phyloP scores from a whole-genome alignment of 2,329 filamentous ascomycete genomes.

The Hymenoscyphus repandus region DNA sequence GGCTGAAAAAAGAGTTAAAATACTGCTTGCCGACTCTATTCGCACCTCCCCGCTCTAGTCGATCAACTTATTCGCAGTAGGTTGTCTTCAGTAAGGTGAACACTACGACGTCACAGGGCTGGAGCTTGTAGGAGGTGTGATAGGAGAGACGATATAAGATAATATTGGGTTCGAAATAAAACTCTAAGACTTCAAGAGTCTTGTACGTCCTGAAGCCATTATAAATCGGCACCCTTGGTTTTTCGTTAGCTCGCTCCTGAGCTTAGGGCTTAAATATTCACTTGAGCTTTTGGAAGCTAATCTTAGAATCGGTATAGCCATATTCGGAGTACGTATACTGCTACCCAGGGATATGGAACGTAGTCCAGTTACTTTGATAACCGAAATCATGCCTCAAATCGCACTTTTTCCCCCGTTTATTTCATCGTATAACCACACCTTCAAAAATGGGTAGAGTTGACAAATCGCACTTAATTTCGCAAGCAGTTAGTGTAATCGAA shows the following conservation, averaged over 20 bases:
- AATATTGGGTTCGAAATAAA: conserved; percentile 1
- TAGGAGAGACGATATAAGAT: neutral
- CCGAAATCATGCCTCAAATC: too few relatives aligned
- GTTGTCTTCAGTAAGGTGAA: neutral
- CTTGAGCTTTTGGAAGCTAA: neutral
- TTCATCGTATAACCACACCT: too few relatives aligned
- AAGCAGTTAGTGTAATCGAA: too few relatives aligned
- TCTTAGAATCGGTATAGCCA: conserved; percentile 1
- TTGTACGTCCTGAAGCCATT: neutral
- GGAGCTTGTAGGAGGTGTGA: too few relatives aligned
- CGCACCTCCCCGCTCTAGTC: neutral
- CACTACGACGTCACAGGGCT: neutral
- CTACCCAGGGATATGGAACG: neutral
- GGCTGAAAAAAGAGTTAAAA: neutral
- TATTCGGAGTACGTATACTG: conserved; percentile 1
- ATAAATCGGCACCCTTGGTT: neutral
- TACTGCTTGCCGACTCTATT: neutral
- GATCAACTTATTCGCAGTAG: neutral
- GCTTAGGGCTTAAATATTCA: neutral
- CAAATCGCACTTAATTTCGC: too few relatives aligned
- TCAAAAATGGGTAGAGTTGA: too few relatives aligned
- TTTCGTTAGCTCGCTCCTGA: neutral
- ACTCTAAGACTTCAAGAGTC: neutral
- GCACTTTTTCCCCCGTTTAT: too few relatives aligned
- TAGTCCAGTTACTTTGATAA: neutral